These are phyloP conservation scores for Serendipita sp. DNA, from an alignment of 768 basidiomycete genomes.

Conservation along the genomic window DNA sequence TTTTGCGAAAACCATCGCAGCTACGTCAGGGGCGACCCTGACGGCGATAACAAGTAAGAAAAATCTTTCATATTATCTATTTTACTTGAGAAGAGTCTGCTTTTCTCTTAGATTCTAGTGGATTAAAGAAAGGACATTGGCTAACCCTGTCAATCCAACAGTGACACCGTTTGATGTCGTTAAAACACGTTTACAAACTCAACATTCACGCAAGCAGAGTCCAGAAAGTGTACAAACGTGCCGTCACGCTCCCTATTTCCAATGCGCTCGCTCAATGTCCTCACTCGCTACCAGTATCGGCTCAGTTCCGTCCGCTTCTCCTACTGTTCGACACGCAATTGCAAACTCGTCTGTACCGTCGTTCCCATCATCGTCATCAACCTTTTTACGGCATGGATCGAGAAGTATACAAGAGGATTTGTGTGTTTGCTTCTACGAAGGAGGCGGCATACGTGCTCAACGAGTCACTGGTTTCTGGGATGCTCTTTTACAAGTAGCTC, in stretches of 20 bases:
- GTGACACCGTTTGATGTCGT: conserved; percentile 99
- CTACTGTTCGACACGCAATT: conserved; percentile 4
- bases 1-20: conserved; percentile 66
- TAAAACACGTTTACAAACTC: conserved; percentile 92
- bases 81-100: too few relatives aligned
- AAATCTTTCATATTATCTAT: neutral
- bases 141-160: conserved; percentile 20
- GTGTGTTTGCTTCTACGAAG: conserved; percentile 69
- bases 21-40: conserved; percentile 61
- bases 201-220: conserved; percentile 38
- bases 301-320: neutral
- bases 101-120: too few relatives aligned
- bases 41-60: conserved; percentile 63
- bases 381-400: neutral
- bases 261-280: conserved; percentile 65
- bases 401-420: conserved; percentile 38
- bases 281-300: conserved; percentile 32
- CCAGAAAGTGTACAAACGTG: conserved; percentile 39
- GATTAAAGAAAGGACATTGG: neutral
- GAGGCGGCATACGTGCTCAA: conserved; percentile 51
- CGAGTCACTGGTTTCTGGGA: conserved; percentile 75
- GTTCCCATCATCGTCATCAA: neutral
- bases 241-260: conserved; percentile 44
- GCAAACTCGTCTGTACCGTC: neutral
- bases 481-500: conserved; percentile 64